These are phyloP conservation scores for Trichoderma reesei DNA, from an alignment of 495 filamentous ascomycete species.

Conservation along the genomic window DNA sequence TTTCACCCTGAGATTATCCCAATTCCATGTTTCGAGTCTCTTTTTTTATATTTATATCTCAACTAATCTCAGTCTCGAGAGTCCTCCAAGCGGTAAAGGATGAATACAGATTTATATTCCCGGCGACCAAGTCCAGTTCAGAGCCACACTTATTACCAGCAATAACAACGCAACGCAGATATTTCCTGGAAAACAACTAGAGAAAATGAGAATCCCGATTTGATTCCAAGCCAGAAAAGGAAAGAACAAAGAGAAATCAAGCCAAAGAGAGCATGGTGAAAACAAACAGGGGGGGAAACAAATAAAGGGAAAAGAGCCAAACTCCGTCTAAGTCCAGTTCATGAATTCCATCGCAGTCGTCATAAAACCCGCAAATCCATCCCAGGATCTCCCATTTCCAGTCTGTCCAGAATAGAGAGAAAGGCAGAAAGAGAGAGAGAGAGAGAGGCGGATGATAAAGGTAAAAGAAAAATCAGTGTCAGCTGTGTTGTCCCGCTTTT, in stretches of 20 bases:
- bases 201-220: neutral
- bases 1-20: neutral
- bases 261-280: neutral
- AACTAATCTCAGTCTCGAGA: neutral
- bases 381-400: neutral
- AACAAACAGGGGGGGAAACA: neutral
- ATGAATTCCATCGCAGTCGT: neutral
- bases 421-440: neutral
- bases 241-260: neutral
- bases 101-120: neutral
- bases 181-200: neutral
- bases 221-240: neutral
- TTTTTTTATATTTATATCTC: neutral
- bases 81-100: neutral
- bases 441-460: neutral
- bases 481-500: neutral
- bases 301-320: neutral
- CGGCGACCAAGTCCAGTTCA: neutral
- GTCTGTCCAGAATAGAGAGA: neutral
- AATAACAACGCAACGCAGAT: neutral
- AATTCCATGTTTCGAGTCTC: neutral
- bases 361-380: constrained; percentile 1
- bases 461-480: neutral
- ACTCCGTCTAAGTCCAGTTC: constrained; percentile 1
- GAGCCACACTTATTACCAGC: neutral